Base-by-base conservation (phyloP, 2,329 filamentous ascomycete genomes). In the Graphiopsis chlorocephala region DNA sequence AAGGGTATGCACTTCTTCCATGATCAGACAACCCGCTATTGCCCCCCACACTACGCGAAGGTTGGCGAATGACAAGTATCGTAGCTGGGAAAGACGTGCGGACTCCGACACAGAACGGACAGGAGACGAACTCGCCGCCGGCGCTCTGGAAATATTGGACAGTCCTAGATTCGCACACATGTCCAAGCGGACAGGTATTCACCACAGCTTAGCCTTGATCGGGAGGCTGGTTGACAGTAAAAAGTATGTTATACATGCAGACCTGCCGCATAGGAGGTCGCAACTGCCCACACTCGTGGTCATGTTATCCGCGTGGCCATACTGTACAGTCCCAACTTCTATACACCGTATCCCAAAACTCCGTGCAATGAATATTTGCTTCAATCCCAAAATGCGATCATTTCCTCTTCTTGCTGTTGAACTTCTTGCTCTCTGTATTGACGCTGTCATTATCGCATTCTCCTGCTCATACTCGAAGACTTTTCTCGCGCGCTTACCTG, bases 401-500 rank as follows among this genome's bases (percentile, higher is more conserved):
- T 59, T 52, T 64, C 60, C 61, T 66, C 64, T 66, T 66, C 64
- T 66, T 66, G 53, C 53, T 48, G 60, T 64, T 59, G 48, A 63
- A 58, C 61, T 66, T 66, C 59, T 66, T 66, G 56, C 64, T 66
- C 61, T 66, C 64, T 63, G 64, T 45, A 15, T 23, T 7, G 53
- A 12, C 28, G 17, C 47, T 20, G 60, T 62, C 35, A 62, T 33
- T 31, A 33, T 29, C 23, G 14, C 47, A 4, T 10, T 33, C 14
- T 23, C 25, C 14, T 3, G 2, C n/a, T 14, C 8, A 4, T 6
- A 7, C 12, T 38, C 29, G 5, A 20, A n/a, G 1, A 11, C 14
- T 15, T 53, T 10, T 7, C 14, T 14, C 47, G 29, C n/a, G 17
- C n/a, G 29, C 74, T 72, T 63, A 81, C 80, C 80, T 65, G 78